A percentile compares a stretch with the other conserved stretches of the same genome.
phyloP scores from a whole-genome alignment of 192 early-diverging fungal genomes.

The Backusella luteola region DNA sequence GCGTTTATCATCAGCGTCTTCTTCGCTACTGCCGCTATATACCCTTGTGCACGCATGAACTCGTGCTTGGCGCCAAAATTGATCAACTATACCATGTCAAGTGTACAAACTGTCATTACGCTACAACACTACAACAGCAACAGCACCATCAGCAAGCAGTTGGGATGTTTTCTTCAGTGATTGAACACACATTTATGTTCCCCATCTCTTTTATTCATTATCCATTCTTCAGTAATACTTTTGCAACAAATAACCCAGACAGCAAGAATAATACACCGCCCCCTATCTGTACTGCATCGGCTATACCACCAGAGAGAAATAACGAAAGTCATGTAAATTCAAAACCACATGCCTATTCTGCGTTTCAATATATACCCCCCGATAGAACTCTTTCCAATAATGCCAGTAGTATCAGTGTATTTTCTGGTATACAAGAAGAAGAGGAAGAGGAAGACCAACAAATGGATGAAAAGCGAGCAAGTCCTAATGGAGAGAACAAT shows the following conservation, averaged over 20 bases:
- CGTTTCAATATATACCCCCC: constrained; percentile 18
- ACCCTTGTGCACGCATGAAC: constrained; percentile 13
- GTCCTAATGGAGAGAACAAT: neutral
- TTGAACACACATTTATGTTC: constrained; percentile 10
- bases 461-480: neutral
- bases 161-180: neutral
- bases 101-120: neutral
- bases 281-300: constrained; percentile 1
- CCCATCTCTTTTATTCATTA: constrained; percentile 14
- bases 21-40: constrained; percentile 13
- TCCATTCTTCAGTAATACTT: neutral
- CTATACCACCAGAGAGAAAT: neutral
- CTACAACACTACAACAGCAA: neutral
- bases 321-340: neutral
- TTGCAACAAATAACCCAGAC: neutral
- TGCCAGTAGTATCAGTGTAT: neutral
- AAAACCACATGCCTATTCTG: constrained; percentile 11
- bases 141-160: neutral
- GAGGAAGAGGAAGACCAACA: neutral
- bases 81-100: neutral
- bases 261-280: neutral
- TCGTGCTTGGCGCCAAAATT: constrained; percentile 8
- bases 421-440: neutral
- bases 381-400: neutral
- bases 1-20: constrained; percentile 2